Base-by-base conservation (phyloP, 495 filamentous ascomycete genomes). In the Talaromyces ruber region DNA sequence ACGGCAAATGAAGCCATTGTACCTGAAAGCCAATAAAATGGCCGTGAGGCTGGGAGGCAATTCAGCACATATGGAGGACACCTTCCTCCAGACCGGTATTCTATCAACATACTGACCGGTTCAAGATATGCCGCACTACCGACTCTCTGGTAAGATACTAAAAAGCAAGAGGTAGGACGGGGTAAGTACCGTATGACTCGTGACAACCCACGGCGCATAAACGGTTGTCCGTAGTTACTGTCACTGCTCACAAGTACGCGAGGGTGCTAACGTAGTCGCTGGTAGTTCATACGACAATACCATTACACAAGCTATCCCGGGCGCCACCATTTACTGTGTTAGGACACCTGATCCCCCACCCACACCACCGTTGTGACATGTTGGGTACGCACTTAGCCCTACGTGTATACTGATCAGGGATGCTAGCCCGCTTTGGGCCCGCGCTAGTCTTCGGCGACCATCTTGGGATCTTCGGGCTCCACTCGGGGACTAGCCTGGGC, bases 401-500 rank as follows among this genome's bases (percentile, higher is more conserved):
- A 59, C 37, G 25, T 45, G 30, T 26, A 59, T 45, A 43, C 26
- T 29, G 32, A 22, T 26, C 50, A 22, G 21, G 12, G 6, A n/a
- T 12, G 21, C 24, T 28, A 54, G 21, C 22, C 39, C 14, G 9
- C 12, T 34, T 43, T 43, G 9, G 24, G 18, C 9, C n/a, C 21
- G 24, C 32, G 30, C 18, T 34, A 59, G 39, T 37, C 22, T 14
- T 59, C 58, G 58, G 58, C 58, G 58, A 59, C 58, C 58, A 59
- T 29, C 21, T 43, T 28, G 21, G 8, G 58, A 59, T 28, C 32
- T 25, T 59, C 58, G 58, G 58, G 58, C 58, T 59, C 32, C 58
- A 59, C 12, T 21, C 58, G 58, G 58, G 58, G 58, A 59, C 34
- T 45, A n/a, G 4, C 2, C 3, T 9, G 21, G 32, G 16, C 9